Evolutionary conservation across 2,329 filamentous ascomycete genomes (phyloP).

Genomic region (Aspergillus sclerotialis): DNA sequence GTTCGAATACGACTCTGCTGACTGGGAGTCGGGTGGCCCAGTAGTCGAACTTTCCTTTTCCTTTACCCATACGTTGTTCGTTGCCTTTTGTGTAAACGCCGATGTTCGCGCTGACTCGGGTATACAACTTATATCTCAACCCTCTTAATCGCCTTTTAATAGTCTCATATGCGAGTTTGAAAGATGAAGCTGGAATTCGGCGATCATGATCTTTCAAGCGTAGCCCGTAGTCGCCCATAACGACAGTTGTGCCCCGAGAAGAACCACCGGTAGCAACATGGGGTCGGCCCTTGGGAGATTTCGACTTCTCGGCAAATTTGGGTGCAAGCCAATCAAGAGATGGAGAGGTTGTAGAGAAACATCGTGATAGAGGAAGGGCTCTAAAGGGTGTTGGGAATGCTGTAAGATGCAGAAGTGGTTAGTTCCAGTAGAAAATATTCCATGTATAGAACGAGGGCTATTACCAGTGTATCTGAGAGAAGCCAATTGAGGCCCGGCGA

Average conservation of each 20-base stretch:
- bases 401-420: slow-evolving; percentile 16
- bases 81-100: slow-evolving; percentile 95
- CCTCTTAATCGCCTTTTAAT: slow-evolving; percentile 84
- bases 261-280: slow-evolving; percentile 87
- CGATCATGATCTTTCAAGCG: slow-evolving; percentile 92
- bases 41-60: slow-evolving; percentile 94
- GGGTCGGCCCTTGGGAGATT: slow-evolving; percentile 80
- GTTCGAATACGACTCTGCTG: slow-evolving; percentile 85
- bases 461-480: slow-evolving; percentile 28
- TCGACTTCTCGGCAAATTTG: slow-evolving; percentile 70
- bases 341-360: slow-evolving; percentile 65
- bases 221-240: slow-evolving; percentile 93
- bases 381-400: slow-evolving; percentile 21
- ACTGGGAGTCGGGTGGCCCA: slow-evolving; percentile 89
- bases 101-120: slow-evolving; percentile 82
- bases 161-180: slow-evolving; percentile 88
- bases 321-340: slow-evolving; percentile 73
- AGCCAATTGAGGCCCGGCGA: slow-evolving; percentile 27
- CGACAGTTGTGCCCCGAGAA: slow-evolving; percentile 84
- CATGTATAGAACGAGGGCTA: neutral
- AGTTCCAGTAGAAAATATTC: slow-evolving; percentile 7
- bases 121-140: slow-evolving; percentile 87
- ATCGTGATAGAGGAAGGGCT: slow-evolving; percentile 43
- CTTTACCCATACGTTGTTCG: slow-evolving; percentile 98
- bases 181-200: slow-evolving; percentile 74